These are phyloP conservation scores for Cryptococcus amylolentus DNA, from an alignment of 1,284 basidiomycete species.

Conservation along the genomic window DNA sequence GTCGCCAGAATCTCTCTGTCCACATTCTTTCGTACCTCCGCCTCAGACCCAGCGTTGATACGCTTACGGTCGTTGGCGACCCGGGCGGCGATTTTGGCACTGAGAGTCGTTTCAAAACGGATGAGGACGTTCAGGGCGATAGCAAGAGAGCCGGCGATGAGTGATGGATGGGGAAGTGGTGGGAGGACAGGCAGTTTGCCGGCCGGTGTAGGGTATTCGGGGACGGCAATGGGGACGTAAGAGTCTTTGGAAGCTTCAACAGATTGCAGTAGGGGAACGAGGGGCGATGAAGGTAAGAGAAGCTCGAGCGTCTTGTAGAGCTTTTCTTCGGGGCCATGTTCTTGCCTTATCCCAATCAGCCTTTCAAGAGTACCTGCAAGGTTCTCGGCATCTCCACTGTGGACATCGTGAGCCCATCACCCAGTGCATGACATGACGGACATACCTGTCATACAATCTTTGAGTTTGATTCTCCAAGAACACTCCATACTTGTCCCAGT, in stretches of 20 bases:
- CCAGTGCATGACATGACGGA: background rate
- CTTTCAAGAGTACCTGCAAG: slow-evolving; percentile 76
- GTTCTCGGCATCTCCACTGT: slow-evolving; percentile 70
- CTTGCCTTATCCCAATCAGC: slow-evolving; percentile 62
- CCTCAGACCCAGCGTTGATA: slow-evolving; percentile 63
- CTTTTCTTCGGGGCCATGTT: slow-evolving; percentile 63
- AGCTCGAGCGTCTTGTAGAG: slow-evolving; percentile 64
- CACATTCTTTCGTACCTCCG: slow-evolving; percentile 62
- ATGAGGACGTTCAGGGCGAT: slow-evolving; percentile 49
- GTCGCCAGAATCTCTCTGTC: slow-evolving; percentile 46
- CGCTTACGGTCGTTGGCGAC: slow-evolving; percentile 71
- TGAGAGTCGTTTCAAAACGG: slow-evolving; percentile 60
- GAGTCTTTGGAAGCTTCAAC: slow-evolving; percentile 58
- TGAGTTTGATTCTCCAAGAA: slow-evolving; percentile 58
- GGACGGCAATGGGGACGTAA: slow-evolving; percentile 41
- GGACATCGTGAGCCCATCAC: slow-evolving; percentile 2
- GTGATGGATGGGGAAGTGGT: slow-evolving; percentile 49
- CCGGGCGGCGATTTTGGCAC: slow-evolving; percentile 59
- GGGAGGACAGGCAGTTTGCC: slow-evolving; percentile 52
- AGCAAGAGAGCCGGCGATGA: slow-evolving; percentile 51
- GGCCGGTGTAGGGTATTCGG: slow-evolving; percentile 62
- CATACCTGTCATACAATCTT: slow-evolving; percentile 60
- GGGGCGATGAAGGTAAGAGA: slow-evolving; percentile 70
- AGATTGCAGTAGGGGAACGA: slow-evolving; percentile 62
- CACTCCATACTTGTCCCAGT: slow-evolving; percentile 62